Conservation (phyloP, 2,329 filamentous ascomycete genomes). For the Cladosporium sp. region DNA sequence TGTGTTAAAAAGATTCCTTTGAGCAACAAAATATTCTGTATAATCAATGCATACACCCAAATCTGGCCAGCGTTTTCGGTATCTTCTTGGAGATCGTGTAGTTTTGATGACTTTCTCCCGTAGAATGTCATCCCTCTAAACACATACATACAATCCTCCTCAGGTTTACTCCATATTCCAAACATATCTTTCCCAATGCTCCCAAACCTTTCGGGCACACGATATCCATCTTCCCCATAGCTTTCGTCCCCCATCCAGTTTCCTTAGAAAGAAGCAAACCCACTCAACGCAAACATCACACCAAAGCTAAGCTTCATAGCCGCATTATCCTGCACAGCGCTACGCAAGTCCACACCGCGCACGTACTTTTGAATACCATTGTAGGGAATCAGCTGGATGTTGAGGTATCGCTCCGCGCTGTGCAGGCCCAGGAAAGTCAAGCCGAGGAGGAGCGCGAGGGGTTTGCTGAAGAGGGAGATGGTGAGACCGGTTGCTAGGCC, state of each 20-base stretch:
- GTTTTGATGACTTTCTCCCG: too few relatives aligned
- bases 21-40: too few relatives aligned
- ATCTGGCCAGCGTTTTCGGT: too few relatives aligned
- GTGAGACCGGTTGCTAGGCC: conserved; percentile 61
- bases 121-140: too few relatives aligned
- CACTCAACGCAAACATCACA: conserved; percentile 66
- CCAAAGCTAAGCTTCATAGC: conserved; percentile 67
- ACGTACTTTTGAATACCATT: conserved; percentile 47
- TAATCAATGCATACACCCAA: too few relatives aligned
- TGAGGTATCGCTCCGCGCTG: conserved; percentile 45
- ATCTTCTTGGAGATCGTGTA: too few relatives aligned
- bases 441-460: conserved; percentile 63
- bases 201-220: background rate
- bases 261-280: conserved; percentile 44
- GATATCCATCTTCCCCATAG: background rate
- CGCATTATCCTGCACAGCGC: conserved; percentile 52
- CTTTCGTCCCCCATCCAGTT: background rate
- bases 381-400: conserved; percentile 49
- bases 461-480: conserved; percentile 65
- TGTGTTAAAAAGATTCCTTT: too few relatives aligned
- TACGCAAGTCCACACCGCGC: conserved; percentile 46
- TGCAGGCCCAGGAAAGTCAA: conserved; percentile 59
- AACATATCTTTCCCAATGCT: background rate
- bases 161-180: too few relatives aligned
- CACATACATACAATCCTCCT: too few relatives aligned